A percentile compares a stretch with the other conserved stretches of the same genome.
Conservation (phyloP, 2,329 filamentous ascomycete genomes). For the Stachybotrys chartarum region DNA sequence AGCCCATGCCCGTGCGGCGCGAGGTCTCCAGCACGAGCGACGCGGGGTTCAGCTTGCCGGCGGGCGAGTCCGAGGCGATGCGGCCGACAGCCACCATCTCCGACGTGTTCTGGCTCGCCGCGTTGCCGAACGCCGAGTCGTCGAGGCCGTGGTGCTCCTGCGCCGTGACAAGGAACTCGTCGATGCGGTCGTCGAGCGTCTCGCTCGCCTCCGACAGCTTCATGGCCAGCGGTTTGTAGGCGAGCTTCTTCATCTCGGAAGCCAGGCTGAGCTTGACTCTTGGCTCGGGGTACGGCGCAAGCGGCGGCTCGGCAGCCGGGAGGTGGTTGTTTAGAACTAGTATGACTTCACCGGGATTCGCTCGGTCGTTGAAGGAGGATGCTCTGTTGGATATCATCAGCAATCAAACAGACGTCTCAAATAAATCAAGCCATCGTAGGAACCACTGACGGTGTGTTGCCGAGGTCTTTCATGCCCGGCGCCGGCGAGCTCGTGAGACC, state of each 20-base stretch:
- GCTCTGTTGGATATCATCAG: constrained; percentile 9
- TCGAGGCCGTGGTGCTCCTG: constrained; percentile 70
- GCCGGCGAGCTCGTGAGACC: constrained; percentile 24
- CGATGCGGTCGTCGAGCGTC: constrained; percentile 90
- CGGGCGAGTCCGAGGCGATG: constrained; percentile 80
- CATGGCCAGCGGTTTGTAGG: constrained; percentile 90
- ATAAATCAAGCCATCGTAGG: neutral
- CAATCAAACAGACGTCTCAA: neutral
- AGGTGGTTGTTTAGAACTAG: constrained; percentile 80
- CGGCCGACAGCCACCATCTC: constrained; percentile 87
- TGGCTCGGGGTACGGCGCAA: constrained; percentile 64
- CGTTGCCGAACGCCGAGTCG: constrained; percentile 77
- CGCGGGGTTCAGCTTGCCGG: constrained; percentile 78
- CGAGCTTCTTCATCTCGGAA: constrained; percentile 84
- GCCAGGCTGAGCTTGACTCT: constrained; percentile 80
- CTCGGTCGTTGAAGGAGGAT: constrained; percentile 60
- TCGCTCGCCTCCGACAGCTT: constrained; percentile 88
- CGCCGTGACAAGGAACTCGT: constrained; percentile 72
- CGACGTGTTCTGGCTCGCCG: constrained; percentile 73
- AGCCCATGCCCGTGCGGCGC: constrained; percentile 71
- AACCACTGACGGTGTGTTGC: neutral
- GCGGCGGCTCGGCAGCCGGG: constrained; percentile 56
- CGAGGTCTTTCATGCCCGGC: constrained; percentile 21
- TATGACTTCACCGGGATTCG: constrained; percentile 72
- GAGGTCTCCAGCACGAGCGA: constrained; percentile 87